Evolutionary conservation across 148 eudicot genomes (phyloP).

Genomic region (Rheum nobile): DNA sequence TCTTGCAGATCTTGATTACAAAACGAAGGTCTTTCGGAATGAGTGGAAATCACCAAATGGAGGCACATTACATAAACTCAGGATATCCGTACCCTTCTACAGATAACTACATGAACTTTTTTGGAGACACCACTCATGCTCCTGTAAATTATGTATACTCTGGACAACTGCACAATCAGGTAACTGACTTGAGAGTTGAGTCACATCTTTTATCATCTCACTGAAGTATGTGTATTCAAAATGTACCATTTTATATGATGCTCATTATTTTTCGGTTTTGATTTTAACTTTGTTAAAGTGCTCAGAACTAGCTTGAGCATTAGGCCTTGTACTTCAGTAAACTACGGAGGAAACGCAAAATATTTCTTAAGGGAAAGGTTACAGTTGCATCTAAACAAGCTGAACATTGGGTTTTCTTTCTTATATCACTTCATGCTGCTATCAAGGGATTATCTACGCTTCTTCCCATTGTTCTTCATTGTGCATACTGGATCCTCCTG

Average conservation of each 20-base stretch:
- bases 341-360: neutral
- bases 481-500: neutral
- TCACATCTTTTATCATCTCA: neutral
- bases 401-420: neutral
- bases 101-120: conserved; percentile 36
- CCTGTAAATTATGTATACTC: conserved; percentile 32
- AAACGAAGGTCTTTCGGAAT: conserved; percentile 4
- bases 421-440: neutral
- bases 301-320: neutral
- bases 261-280: neutral
- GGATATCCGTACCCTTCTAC: conserved; percentile 37
- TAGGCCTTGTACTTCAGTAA: neutral
- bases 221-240: neutral
- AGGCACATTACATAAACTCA: conserved; percentile 32
- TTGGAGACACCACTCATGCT: conserved; percentile 31
- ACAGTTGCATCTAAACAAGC: neutral
- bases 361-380: neutral
- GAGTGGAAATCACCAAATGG: conserved; percentile 39
- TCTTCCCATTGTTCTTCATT: neutral
- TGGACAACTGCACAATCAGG: conserved; percentile 36
- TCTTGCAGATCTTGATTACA: conserved; percentile 1
- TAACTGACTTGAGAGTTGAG: neutral
- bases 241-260: neutral
- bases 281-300: neutral
- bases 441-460: neutral